phyloP scores from a whole-genome alignment of 257 asterid species.

The Mitragyna speciosa region DNA sequence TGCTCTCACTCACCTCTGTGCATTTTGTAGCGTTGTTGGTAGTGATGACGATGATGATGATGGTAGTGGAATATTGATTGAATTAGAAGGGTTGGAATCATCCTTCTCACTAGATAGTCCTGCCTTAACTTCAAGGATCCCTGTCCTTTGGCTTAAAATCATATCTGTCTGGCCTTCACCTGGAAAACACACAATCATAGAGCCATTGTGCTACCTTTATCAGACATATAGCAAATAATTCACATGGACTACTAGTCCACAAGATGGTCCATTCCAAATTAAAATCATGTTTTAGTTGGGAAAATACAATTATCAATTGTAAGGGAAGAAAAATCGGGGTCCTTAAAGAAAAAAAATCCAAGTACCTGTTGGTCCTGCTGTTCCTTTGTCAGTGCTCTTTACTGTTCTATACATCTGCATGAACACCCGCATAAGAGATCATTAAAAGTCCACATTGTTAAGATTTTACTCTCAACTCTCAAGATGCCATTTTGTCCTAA shows the following conservation, averaged over 20 bases:
- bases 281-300: neutral
- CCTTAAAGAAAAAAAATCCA: conserved; percentile 29
- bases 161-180: conserved; percentile 35
- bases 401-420: conserved; percentile 98
- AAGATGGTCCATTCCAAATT: conserved; percentile 10
- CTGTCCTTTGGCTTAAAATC: conserved; percentile 38
- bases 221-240: conserved; percentile 19
- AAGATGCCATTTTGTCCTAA: conserved; percentile 60
- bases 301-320: neutral
- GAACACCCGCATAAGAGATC: conserved; percentile 34
- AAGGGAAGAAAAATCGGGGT: conserved; percentile 29
- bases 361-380: conserved; percentile 51
- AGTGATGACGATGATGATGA: conserved; percentile 31
- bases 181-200: conserved; percentile 21
- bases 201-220: conserved; percentile 12
- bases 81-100: conserved; percentile 12
- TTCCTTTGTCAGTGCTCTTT: conserved; percentile 76
- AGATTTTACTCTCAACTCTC: conserved; percentile 28
- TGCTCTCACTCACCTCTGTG: conserved; percentile 48
- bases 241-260: conserved; percentile 9
- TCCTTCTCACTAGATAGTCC: conserved; percentile 30
- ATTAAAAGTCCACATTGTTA: conserved; percentile 30
- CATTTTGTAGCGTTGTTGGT: conserved; percentile 37
- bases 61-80: conserved; percentile 20
- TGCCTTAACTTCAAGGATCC: conserved; percentile 22